Percentiles rank a stretch among this genome's conserved stretches.
phyloP scores from a whole-genome alignment of 768 basidiomycete genomes.

The Mycena chlorophos region DNA sequence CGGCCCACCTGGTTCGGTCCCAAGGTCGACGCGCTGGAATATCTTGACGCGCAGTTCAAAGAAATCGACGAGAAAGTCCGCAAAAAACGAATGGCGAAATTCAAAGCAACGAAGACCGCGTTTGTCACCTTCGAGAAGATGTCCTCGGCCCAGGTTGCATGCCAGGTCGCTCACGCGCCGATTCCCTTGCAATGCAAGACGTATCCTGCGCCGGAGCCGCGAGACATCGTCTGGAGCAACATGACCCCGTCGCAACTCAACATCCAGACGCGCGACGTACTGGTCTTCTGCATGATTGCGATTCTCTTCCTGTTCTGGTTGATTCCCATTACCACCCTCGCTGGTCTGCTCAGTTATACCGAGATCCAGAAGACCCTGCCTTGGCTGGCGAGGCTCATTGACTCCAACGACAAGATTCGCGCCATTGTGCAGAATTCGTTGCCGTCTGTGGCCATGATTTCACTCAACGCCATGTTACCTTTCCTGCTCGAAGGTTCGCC shows the following conservation, averaged over 20 bases:
- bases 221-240: conserved; percentile 94
- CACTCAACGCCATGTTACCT: conserved; percentile 84
- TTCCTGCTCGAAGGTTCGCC: conserved; percentile 83
- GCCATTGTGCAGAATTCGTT: conserved; percentile 94
- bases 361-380: conserved; percentile 92
- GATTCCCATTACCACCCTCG: conserved; percentile 85
- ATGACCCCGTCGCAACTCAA: conserved; percentile 66
- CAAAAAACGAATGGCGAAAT: conserved; percentile 66
- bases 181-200: conserved; percentile 67
- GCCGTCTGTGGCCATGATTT: conserved; percentile 87
- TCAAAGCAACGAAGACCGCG: conserved; percentile 79
- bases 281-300: conserved; percentile 69
- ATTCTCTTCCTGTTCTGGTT: conserved; percentile 89
- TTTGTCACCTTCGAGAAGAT: conserved; percentile 98
- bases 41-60: conserved; percentile 76
- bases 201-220: conserved; percentile 84
- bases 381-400: conserved; percentile 83
- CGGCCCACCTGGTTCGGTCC: conserved; percentile 71
- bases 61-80: conserved; percentile 83
- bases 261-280: conserved; percentile 62
- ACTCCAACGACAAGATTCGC: conserved; percentile 73
- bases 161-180: conserved; percentile 78
- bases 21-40: conserved; percentile 88
- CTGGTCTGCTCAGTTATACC: conserved; percentile 84
- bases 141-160: conserved; percentile 82